These are phyloP conservation scores for Mangifera indica DNA, from an alignment of 345 rosid species.

Conservation along the genomic window DNA sequence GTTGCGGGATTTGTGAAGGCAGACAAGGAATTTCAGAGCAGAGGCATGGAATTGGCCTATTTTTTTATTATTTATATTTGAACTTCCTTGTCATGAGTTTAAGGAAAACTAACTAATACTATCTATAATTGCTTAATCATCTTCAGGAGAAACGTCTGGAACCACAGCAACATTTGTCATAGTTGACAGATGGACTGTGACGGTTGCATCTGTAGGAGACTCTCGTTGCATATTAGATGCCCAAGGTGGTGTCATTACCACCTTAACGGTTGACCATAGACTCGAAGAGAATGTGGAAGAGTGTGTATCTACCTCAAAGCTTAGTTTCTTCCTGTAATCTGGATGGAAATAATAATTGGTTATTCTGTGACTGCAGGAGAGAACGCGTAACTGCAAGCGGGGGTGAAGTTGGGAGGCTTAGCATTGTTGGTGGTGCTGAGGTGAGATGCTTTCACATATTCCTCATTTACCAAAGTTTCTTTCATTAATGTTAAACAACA, in stretches of 20 bases:
- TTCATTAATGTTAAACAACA: background rate
- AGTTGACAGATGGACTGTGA: too few relatives aligned
- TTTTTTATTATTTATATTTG: too few relatives aligned
- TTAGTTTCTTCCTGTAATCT: conserved; percentile 12
- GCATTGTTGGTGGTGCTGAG: too few relatives aligned
- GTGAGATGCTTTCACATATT: too few relatives aligned
- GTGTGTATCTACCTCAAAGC: conserved; percentile 40
- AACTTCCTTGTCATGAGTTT: background rate
- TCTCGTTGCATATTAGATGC: too few relatives aligned
- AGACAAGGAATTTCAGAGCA: conserved; percentile 50
- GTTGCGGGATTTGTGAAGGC: conserved; percentile 95
- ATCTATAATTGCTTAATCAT: conserved; percentile 10
- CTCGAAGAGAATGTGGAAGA: conserved; percentile 52
- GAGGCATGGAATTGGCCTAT: too few relatives aligned
- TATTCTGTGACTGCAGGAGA: conserved; percentile 51
- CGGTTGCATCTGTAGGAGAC: too few relatives aligned
- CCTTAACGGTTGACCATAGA: too few relatives aligned
- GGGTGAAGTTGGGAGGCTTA: conserved; percentile 93
- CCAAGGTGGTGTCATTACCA: too few relatives aligned
- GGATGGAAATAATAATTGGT: background rate
- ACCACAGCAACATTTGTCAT: too few relatives aligned
- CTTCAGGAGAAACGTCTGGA: conserved; percentile 49
- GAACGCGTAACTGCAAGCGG: conserved; percentile 92
- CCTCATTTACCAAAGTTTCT: background rate
- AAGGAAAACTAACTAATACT: conserved; percentile 19